Percentiles rank a stretch among this genome's conserved stretches.
Conservation (phyloP, 2,329 filamentous ascomycete genomes). For the Thermothelomyces thermophilus region DNA sequence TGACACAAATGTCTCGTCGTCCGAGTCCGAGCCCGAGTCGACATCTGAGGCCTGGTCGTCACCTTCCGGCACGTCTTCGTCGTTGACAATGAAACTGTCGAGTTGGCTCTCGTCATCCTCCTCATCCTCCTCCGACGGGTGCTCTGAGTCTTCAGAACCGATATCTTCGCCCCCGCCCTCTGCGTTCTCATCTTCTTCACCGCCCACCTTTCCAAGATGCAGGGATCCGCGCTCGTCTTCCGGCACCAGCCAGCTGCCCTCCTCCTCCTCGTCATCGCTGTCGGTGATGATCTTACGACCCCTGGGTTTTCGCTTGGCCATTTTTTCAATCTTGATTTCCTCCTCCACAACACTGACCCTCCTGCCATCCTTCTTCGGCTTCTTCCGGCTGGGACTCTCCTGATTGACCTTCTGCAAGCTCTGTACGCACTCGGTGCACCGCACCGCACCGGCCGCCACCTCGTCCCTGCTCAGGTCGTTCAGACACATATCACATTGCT, state of each 20-base stretch:
- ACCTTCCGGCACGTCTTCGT: conserved; percentile 35
- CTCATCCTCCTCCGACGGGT: conserved; percentile 49
- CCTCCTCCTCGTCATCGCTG: conserved; percentile 59
- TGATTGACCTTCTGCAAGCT: conserved; percentile 62
- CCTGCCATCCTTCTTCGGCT: conserved; percentile 33
- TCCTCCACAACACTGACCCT: conserved; percentile 30
- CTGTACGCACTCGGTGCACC: conserved; percentile 66
- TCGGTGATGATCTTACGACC: conserved; percentile 55
- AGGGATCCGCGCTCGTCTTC: conserved; percentile 56
- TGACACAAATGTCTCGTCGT: conserved; percentile 34
- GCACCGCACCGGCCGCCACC: conserved; percentile 32
- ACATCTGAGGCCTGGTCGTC: conserved; percentile 11
- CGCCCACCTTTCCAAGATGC: conserved; percentile 70
- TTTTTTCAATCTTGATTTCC: conserved; percentile 30
- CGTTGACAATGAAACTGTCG: conserved; percentile 49
- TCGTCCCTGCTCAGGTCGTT: conserved; percentile 56
- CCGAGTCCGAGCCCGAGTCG: conserved; percentile 25
- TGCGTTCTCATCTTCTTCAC: conserved; percentile 77
- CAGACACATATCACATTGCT: conserved; percentile 79
- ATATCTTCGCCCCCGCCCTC: conserved; percentile 81
- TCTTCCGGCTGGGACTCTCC: conserved; percentile 36
- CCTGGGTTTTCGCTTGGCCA: conserved; percentile 33
- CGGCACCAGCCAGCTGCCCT: conserved; percentile 74
- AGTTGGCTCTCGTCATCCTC: conserved; percentile 49
- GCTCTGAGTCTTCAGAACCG: conserved; percentile 59